Percentiles rank a stretch among this genome's conserved stretches.
phyloP scores from a whole-genome alignment of 1,139 yeast genomes.

The Saccharomyces hybrid region DNA sequence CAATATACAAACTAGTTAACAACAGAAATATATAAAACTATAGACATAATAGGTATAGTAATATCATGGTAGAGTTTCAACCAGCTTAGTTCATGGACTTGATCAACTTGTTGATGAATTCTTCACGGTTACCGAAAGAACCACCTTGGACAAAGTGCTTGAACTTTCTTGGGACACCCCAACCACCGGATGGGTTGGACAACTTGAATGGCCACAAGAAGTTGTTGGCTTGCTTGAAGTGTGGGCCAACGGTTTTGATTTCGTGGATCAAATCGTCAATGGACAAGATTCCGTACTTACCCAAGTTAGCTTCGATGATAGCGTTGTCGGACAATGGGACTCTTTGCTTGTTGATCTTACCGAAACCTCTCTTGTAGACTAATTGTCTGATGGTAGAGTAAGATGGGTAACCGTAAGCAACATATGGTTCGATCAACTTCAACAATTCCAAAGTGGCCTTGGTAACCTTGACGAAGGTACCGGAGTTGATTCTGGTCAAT shows the following conservation, averaged over 20 bases:
- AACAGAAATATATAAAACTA: not conserved
- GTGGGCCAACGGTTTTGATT: constrained; percentile 97
- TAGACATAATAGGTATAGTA: not conserved
- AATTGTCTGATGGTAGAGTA: too few relatives aligned
- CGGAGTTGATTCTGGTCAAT: too few relatives aligned
- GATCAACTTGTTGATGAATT: constrained; percentile 94
- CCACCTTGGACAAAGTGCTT: constrained; percentile 99
- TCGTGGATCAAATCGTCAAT: constrained; percentile 70
- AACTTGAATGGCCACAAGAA: constrained; percentile 99
- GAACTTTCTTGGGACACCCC: constrained; percentile 99
- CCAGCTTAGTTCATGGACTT: constrained; percentile 81
- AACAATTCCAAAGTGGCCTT: too few relatives aligned
- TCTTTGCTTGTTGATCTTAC: too few relatives aligned
- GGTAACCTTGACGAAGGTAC: too few relatives aligned
- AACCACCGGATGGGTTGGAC: constrained; percentile 99
- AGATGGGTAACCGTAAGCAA: too few relatives aligned
- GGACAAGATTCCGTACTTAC: too few relatives aligned
- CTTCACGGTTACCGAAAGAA: constrained; percentile 99
- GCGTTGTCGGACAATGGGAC: too few relatives aligned
- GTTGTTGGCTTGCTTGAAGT: constrained; percentile 99
- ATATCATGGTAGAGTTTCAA: not conserved
- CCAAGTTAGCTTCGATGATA: too few relatives aligned
- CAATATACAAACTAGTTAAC: not conserved
- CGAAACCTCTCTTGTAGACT: too few relatives aligned
- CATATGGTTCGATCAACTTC: too few relatives aligned